A percentile compares a stretch with the other conserved stretches of the same genome.
Conservation (phyloP, 2,329 filamentous ascomycete genomes). For the Penicillium italicum region DNA sequence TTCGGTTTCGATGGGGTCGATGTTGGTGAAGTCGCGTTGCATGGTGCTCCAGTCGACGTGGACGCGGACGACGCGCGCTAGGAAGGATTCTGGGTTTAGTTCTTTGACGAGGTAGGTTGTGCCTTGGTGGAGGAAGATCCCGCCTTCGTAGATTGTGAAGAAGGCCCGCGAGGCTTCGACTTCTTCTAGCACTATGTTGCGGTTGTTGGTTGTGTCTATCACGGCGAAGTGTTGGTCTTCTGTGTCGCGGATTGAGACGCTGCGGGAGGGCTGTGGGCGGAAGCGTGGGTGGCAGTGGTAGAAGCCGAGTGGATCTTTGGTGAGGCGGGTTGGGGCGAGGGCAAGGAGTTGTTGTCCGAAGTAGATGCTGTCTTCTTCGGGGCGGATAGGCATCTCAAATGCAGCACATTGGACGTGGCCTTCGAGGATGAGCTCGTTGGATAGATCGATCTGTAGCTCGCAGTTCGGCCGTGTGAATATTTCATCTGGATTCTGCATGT, state of each 20-base stretch:
- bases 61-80: conserved; percentile 84
- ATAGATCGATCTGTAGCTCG: conserved; percentile 84
- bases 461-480: conserved; percentile 87
- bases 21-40: conserved; percentile 89
- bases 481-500: conserved; percentile 94
- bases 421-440: conserved; percentile 85
- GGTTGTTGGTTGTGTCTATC: conserved; percentile 74
- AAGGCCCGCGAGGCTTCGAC: conserved; percentile 93
- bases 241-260: conserved; percentile 83
- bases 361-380: conserved; percentile 69
- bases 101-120: conserved; percentile 87
- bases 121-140: conserved; percentile 96
- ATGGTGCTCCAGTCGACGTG: conserved; percentile 93
- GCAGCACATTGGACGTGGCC: conserved; percentile 95
- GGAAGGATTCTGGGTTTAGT: conserved; percentile 72
- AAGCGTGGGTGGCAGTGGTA: conserved; percentile 90
- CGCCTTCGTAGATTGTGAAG: conserved; percentile 94
- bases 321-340: conserved; percentile 70
- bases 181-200: conserved; percentile 86
- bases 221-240: conserved; percentile 92
- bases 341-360: conserved; percentile 71
- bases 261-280: conserved; percentile 75
- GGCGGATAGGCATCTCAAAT: conserved; percentile 87
- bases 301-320: conserved; percentile 72
- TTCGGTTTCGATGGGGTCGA: conserved; percentile 90